Percentiles rank a stretch among this genome's conserved stretches.
Conservation (phyloP, 1,139 yeast genomes). For the Suhomyces bolitotheri region DNA sequence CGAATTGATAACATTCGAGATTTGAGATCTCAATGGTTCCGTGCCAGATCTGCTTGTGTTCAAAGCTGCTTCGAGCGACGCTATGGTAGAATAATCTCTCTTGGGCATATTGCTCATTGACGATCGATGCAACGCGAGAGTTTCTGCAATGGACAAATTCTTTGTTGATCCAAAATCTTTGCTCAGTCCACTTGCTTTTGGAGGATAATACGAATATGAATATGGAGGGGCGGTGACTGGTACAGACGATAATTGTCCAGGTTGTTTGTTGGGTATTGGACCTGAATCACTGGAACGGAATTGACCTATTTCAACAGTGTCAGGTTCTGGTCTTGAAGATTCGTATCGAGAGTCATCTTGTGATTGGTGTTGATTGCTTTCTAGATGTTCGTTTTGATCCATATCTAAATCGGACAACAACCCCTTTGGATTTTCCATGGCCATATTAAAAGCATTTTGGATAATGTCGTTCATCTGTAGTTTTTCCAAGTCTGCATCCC, state of each 20-base stretch:
- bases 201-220: conserved; percentile 1
- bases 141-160: conserved; percentile 61
- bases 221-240: not conserved
- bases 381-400: conserved; percentile 24
- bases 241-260: conserved; percentile 3
- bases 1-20: conserved; percentile 27
- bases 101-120: conserved; percentile 32
- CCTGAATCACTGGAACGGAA: not conserved
- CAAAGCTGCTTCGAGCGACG: conserved; percentile 27
- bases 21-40: conserved; percentile 29
- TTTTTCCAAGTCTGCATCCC: conserved; percentile 47
- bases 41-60: conserved; percentile 19
- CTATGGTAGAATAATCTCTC: conserved; percentile 29
- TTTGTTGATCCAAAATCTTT: conserved; percentile 15
- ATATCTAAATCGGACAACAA: conserved; percentile 52
- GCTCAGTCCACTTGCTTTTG: not conserved
- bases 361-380: not conserved
- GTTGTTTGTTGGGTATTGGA: not conserved
- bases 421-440: conserved; percentile 64
- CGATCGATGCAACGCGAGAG: conserved; percentile 58
- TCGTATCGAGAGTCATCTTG: not conserved
- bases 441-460: conserved; percentile 73
- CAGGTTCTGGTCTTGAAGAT: not conserved
- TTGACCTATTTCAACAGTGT: not conserved
- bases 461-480: conserved; percentile 64